phyloP scores from a whole-genome alignment of 495 filamentous ascomycete species.

The Tuber melanosporum region DNA sequence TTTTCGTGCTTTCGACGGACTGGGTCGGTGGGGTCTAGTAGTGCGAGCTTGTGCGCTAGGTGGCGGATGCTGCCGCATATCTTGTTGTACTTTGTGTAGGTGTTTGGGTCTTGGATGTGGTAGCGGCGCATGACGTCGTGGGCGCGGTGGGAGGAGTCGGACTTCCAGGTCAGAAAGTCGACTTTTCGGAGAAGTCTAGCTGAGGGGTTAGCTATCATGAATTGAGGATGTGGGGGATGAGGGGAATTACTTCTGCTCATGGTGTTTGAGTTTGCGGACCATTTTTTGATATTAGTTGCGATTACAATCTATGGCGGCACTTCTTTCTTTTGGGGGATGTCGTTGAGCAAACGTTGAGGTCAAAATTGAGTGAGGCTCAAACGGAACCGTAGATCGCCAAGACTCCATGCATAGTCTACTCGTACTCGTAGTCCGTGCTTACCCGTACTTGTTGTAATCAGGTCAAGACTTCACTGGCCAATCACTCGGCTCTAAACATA shows the following conservation, averaged over 20 bases:
- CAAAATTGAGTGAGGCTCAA: slow-evolving; percentile 31
- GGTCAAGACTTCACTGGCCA: neutral
- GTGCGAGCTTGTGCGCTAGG: slow-evolving; percentile 76
- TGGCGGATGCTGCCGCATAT: slow-evolving; percentile 78
- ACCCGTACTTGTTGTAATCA: neutral
- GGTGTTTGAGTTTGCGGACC: slow-evolving; percentile 88
- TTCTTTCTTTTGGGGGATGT: neutral
- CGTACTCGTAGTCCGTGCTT: neutral
- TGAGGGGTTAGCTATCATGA: slow-evolving; percentile 19
- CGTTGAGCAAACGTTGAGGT: slow-evolving; percentile 26
- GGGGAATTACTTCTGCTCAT: slow-evolving; percentile 63
- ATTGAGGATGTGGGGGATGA: slow-evolving; percentile 7
- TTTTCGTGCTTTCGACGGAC: slow-evolving; percentile 72
- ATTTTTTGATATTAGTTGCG: slow-evolving; percentile 47
- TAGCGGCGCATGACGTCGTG: slow-evolving; percentile 75
- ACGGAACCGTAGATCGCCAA: slow-evolving; percentile 9
- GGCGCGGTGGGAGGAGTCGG: slow-evolving; percentile 77
- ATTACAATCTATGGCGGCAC: slow-evolving; percentile 13
- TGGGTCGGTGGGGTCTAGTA: slow-evolving; percentile 69
- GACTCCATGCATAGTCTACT: neutral
- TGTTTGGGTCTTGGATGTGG: slow-evolving; percentile 74
- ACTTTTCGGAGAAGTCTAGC: slow-evolving; percentile 74
- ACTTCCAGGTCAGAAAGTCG: slow-evolving; percentile 89
- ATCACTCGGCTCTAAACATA: neutral
- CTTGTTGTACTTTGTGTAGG: slow-evolving; percentile 83